Evolutionary conservation across 169 alveolate genomes (phyloP).

Genomic region (Eimeria sp.): DNA sequence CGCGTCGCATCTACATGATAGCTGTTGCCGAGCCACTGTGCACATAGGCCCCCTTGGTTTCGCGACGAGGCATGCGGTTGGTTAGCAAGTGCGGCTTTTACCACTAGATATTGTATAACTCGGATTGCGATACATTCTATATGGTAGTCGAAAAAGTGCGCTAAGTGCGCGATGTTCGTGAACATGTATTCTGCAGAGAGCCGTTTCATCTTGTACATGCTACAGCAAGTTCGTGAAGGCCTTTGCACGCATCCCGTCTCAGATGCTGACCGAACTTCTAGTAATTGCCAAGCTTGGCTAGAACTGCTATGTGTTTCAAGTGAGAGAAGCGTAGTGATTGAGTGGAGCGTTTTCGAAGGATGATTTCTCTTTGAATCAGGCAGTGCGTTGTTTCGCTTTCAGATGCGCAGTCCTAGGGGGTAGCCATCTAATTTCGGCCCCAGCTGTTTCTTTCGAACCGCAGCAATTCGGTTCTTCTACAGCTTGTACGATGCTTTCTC

Average conservation of each 20-base stretch:
- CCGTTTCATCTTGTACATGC: not conserved
- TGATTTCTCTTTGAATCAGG: not conserved
- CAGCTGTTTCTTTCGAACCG: not conserved
- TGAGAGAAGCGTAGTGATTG: not conserved
- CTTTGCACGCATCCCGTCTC: not conserved
- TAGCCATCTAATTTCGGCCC: not conserved
- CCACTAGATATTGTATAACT: not conserved
- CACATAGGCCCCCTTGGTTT: not conserved
- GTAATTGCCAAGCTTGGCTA: not conserved
- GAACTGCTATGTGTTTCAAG: not conserved
- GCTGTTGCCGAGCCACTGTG: not conserved
- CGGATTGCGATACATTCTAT: not conserved
- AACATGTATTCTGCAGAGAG: not conserved
- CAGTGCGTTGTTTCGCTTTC: not conserved
- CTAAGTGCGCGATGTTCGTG: not conserved
- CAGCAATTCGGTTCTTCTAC: not conserved
- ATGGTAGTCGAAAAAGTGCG: not conserved
- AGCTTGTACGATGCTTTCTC: not conserved
- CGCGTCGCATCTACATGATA: not conserved
- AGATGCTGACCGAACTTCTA: not conserved
- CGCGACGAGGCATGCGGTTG: not conserved
- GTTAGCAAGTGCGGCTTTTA: not conserved
- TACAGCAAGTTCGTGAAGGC: not conserved
- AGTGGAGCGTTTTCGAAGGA: not conserved
- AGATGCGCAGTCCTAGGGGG: not conserved